Evolutionary conservation across 441 rosid species (phyloP).

Genomic region (Populus hybrid): DNA sequence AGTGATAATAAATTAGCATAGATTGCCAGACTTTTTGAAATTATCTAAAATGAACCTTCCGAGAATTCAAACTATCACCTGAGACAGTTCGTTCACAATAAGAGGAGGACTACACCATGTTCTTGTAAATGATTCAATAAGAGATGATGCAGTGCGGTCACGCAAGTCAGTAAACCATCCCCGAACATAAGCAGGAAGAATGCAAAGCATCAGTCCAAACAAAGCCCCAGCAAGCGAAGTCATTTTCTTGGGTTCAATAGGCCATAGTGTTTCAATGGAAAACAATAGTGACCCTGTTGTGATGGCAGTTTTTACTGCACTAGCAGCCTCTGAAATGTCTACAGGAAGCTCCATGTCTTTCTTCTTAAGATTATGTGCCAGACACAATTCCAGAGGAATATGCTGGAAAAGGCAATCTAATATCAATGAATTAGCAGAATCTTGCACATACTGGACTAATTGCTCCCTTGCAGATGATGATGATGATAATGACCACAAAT

Average conservation of each 20-base stretch:
- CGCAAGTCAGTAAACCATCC: conserved; percentile 87
- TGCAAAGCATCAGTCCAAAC: conserved; percentile 77
- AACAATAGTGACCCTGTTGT: conserved; percentile 56
- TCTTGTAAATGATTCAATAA: conserved; percentile 81
- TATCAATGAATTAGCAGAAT: conserved; percentile 57
- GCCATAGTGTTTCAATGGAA: conserved; percentile 83
- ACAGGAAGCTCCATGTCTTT: conserved; percentile 67
- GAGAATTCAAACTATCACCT: conserved; percentile 44
- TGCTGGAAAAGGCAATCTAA: conserved; percentile 92
- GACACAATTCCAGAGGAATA: conserved; percentile 62
- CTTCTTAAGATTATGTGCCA: conserved; percentile 58
- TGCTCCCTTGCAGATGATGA: conserved; percentile 59
- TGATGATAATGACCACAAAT: conserved; percentile 66
- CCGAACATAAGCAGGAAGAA: conserved; percentile 95
- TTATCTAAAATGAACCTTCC: background rate
- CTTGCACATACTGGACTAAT: conserved; percentile 81
- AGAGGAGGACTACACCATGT: conserved; percentile 93
- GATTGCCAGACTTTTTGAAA: background rate
- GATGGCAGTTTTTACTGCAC: conserved; percentile 68
- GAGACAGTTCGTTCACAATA: conserved; percentile 76
- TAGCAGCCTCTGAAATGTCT: conserved; percentile 58
- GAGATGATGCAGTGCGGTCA: conserved; percentile 66
- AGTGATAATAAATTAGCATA: background rate
- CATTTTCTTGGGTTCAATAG: conserved; percentile 55
- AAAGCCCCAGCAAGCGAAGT: conserved; percentile 85